Conservation (phyloP, 2,329 filamentous ascomycete species). For the Ophiocordyceps robertsii region DNA sequence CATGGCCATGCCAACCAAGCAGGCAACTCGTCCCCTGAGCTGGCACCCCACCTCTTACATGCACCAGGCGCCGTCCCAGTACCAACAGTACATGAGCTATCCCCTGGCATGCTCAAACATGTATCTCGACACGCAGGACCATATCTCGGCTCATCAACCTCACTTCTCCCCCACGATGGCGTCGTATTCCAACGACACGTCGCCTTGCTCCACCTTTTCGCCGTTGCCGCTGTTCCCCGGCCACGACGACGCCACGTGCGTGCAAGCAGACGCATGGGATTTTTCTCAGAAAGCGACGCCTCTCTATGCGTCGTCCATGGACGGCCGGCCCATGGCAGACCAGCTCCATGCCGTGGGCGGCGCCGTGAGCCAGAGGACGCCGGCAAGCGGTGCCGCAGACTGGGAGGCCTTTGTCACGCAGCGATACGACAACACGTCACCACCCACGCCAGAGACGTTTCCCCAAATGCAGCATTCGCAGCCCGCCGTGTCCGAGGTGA, state of each 20-base stretch:
- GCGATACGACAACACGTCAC: conserved; percentile 34
- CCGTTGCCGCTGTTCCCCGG: conserved; percentile 32
- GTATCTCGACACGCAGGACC: conserved; percentile 26
- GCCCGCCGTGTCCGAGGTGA: conserved; percentile 33
- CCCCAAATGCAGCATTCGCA: conserved; percentile 35
- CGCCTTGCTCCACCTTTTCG: conserved; percentile 40
- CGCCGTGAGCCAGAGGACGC: conserved; percentile 3
- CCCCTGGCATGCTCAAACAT: conserved; percentile 22
- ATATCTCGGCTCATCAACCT: conserved; percentile 23
- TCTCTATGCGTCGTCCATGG: conserved; percentile 11
- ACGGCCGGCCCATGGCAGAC: conserved; percentile 12
- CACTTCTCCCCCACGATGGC: conserved; percentile 38
- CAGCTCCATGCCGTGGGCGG: conserved; percentile 13
- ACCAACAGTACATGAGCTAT: conserved; percentile 23
- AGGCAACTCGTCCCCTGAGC: conserved; percentile 31
- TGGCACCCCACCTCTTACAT: conserved; percentile 58
- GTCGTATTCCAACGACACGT: conserved; percentile 44
- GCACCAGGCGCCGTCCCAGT: conserved; percentile 21
- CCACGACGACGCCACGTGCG: conserved; percentile 24
- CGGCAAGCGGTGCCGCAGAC: conserved; percentile 10
- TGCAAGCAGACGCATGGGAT: conserved; percentile 24
- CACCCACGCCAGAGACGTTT: conserved; percentile 47
- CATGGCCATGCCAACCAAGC: conserved; percentile 2
- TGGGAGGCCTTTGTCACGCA: conserved; percentile 35
- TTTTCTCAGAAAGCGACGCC: conserved; percentile 15